A percentile compares a stretch with the other conserved stretches of the same genome.
Evolutionary conservation across 441 rosid species (phyloP).

Genomic region (Aquilaria agallochum): DNA sequence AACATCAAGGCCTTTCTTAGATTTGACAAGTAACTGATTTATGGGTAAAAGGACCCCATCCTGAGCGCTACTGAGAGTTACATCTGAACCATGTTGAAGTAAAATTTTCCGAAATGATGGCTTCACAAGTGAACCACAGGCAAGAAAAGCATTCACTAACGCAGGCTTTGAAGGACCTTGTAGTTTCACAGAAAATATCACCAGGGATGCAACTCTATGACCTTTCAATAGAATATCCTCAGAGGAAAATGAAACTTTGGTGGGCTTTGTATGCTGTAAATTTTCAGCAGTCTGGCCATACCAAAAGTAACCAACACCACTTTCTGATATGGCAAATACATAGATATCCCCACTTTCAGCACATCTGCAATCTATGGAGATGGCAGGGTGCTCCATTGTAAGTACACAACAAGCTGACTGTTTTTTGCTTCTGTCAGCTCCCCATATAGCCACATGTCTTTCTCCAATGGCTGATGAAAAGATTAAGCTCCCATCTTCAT

Average conservation of each 20-base stretch:
- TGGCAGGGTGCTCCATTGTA: conserved; percentile 95
- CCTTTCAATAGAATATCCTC: conserved; percentile 38
- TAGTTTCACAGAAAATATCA: conserved; percentile 79
- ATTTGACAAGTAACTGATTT: conserved; percentile 40
- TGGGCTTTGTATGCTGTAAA: conserved; percentile 53
- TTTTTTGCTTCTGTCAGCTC: conserved; percentile 60
- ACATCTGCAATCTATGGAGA: conserved; percentile 64
- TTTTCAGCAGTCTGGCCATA: conserved; percentile 59
- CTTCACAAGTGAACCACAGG: conserved; percentile 71
- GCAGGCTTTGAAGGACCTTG: conserved; percentile 56
- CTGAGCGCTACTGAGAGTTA: conserved; percentile 54
- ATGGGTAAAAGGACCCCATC: conserved; percentile 75
- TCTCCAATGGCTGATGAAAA: conserved; percentile 84
- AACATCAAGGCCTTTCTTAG: conserved; percentile 42
- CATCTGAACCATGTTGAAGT: conserved; percentile 60
- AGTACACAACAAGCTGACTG: conserved; percentile 90
- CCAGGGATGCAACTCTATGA: conserved; percentile 44
- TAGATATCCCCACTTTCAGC: conserved; percentile 37
- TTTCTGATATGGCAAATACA: conserved; percentile 82
- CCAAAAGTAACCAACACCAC: conserved; percentile 91
- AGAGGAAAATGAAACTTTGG: conserved; percentile 52
- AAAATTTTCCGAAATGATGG: conserved; percentile 79
- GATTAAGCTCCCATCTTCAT: conserved; percentile 70
- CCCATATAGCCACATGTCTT: conserved; percentile 85
- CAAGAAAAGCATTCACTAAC: conserved; percentile 56